Evolutionary conservation across 805 yeast species (phyloP), one percentile per base, ranked within the genome.

Genomic region (Tetrapisispora arboricola): DNA sequence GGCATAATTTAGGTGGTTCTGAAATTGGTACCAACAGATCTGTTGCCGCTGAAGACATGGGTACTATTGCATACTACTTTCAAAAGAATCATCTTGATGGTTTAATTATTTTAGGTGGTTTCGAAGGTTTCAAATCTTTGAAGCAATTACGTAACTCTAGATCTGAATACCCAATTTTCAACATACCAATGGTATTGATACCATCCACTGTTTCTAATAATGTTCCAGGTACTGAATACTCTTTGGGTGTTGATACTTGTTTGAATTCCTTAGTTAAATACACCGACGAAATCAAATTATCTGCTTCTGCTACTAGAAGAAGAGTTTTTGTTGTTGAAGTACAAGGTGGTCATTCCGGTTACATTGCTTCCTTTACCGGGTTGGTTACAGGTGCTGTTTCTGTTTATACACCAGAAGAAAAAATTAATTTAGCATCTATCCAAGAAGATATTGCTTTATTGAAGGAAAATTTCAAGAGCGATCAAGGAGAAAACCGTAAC

Each of bases 221-320:
- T 54, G 97, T 92, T 38, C 98, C 99, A n/a, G 99, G 98, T 45
- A 82, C 97, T 2, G 96, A 92, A 64, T 87, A 87, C 64, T 87
- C 96, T 0, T 66, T 92, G 44, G 99, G 99, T 44, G 73, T 87
- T 11, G 98, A 92, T 61, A 92, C 99, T 10, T 94, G 98, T 70
- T 69, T 92, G 70, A 92, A 92, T 65, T 70, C 92, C 9, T 71
- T 92, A 54, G 86, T 87, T 47, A 78, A 82, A 43, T 92, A 92
- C 70, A 90, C 97, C 67, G 99, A 92, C 63, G 86, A 84, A 20
- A 81, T 92, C 50, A 88, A 92, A 67, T 96, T 85, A 68, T 76
- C 87, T 39, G 98, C 98, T 2, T 80, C 96, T 17, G 85, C 98
- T 15, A 76, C 96, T 3, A 78, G 98, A 68, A 83, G 85, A 54